Percentiles rank a stretch among this genome's conserved stretches.
Conservation (phyloP, 2,329 filamentous ascomycete genomes). For the Chaetomiaceae sp. region DNA sequence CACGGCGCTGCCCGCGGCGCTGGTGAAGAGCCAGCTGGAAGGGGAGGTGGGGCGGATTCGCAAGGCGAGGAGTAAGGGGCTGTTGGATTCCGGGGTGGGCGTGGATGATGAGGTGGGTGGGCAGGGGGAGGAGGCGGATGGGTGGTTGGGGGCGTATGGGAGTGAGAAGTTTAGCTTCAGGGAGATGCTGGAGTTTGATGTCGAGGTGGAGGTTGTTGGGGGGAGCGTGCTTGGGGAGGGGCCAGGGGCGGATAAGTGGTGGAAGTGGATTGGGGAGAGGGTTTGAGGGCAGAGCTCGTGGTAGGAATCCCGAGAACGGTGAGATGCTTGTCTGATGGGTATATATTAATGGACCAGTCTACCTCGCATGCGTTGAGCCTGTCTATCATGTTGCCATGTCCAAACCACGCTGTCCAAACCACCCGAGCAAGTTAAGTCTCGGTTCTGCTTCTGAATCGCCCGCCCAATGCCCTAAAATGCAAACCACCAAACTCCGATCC, state of each 20-base stretch:
- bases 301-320: too few species aligned
- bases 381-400: constrained; percentile 8
- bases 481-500: constrained; percentile 3
- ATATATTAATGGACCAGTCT: constrained; percentile 17
- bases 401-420: constrained; percentile 2
- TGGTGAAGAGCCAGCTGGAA: constrained; percentile 72
- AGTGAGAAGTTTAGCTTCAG: constrained; percentile 71
- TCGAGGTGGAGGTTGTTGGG: constrained; percentile 69
- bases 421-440: constrained; percentile 31
- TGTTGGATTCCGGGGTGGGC: constrained; percentile 75
- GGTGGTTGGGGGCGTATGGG: constrained; percentile 77
- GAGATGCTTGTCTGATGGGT: constrained; percentile 9
- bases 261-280: constrained; percentile 78
- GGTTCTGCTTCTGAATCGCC: constrained; percentile 8
- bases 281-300: constrained; percentile 39
- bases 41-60: constrained; percentile 74
- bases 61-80: constrained; percentile 67
- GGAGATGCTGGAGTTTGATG: constrained; percentile 76
- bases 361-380: constrained; percentile 25
- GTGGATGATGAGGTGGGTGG: constrained; percentile 45
- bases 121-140: constrained; percentile 69
- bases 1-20: constrained; percentile 72
- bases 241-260: constrained; percentile 76
- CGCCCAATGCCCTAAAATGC: constrained; percentile 2
- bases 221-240: constrained; percentile 64